Conservation (phyloP, 2,329 filamentous ascomycete genomes). For the Phaeosphaeriaceae sp. region DNA sequence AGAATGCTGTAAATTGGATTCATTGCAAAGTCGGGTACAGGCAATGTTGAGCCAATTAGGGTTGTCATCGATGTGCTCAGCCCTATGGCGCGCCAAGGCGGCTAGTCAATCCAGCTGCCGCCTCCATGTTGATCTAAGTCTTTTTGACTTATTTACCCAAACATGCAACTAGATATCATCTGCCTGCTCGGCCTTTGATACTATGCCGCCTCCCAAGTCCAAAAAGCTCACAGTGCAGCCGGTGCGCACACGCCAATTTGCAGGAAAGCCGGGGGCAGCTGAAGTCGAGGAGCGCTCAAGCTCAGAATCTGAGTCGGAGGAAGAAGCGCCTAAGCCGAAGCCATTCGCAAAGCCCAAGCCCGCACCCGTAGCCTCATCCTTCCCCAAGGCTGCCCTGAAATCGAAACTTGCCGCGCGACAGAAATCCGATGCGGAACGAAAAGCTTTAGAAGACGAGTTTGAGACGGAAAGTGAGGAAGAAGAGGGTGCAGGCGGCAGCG, state of each 20-base stretch:
- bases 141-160: no score
- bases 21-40: no score
- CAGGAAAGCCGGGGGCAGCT: slow-evolving; percentile 73
- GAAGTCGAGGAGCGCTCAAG: slow-evolving; percentile 47
- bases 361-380: slow-evolving; percentile 54
- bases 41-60: no score
- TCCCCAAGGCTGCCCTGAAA: slow-evolving; percentile 53
- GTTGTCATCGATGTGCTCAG: no score
- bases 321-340: slow-evolving; percentile 56
- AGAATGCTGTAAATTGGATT: no score
- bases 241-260: slow-evolving; percentile 77
- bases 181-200: no score
- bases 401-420: slow-evolving; percentile 51
- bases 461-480: slow-evolving; percentile 60
- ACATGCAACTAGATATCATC: no score
- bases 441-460: slow-evolving; percentile 61
- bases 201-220: slow-evolving; percentile 60
- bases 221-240: slow-evolving; percentile 96
- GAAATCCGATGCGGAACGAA: slow-evolving; percentile 36
- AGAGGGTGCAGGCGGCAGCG: slow-evolving; percentile 14
- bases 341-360: slow-evolving; percentile 44
- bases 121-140: not conserved
- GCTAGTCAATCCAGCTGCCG: slow-evolving; percentile 4
- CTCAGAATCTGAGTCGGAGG: slow-evolving; percentile 59
- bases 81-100: no score